Base-by-base conservation (phyloP, 257 asterid species). In the Leonotis leonurus region DNA sequence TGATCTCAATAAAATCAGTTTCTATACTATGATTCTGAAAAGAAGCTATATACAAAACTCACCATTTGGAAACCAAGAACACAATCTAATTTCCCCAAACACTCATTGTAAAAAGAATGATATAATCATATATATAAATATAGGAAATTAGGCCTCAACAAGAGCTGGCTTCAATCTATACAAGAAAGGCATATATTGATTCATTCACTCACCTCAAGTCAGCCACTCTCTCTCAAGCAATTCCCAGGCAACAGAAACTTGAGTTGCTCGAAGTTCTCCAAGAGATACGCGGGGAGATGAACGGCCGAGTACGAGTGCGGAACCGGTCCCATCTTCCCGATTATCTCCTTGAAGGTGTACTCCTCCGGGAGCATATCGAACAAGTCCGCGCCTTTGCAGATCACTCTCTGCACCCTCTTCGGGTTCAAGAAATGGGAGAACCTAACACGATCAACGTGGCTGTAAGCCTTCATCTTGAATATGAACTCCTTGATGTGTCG, bases 281-380 rank as follows among this genome's bases (percentile, higher is more conserved):
- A 62, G 37, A 88, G 92, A 82, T 77, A 85, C 3, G 95, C 85
- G 1, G 96, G 96, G 6, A 88, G 83, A 80, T 88, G 89, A 21
- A 88, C 91, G 3, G 91, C 94, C 0, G 96, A 88, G 68, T 85
- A 85, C 2, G 95, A 87, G 60, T 77, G 94, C 9, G 90, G 94
- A 25, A 87, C 80, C 16, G 86, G 83, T 29, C 96, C 96, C 96
- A 87, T 85, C 66, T 87, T 87, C 40, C 94, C 90, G 4, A 87
- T 87, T 49, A 87, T 87, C 43, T 83, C 94, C 74, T 75, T 85
- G 66, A 85, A 88, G 3, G 86, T 85, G 67, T 88, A 81, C 78
- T 88, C 96, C 65, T 88, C 96, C 0, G 96, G 96, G 20, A 88
- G 77, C 96, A 88, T 88, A 71, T 88, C 96, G 52, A 88, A 88